Evolutionary conservation across 2,329 filamentous ascomycete species (phyloP).

Genomic region (Fusarium solani-melongenae): DNA sequence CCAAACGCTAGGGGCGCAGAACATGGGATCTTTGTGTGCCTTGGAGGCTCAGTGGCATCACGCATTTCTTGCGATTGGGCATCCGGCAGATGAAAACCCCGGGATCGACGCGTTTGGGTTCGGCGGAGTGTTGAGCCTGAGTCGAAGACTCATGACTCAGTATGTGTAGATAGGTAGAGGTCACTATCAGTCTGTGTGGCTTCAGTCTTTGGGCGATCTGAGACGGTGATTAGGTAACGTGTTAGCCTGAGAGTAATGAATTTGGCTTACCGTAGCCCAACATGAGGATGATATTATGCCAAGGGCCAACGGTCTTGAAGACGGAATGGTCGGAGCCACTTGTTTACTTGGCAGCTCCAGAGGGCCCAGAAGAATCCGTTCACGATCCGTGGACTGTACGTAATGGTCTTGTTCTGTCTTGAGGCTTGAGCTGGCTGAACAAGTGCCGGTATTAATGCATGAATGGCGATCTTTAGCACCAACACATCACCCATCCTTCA

Average conservation of each 20-base stretch:
- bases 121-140: background rate
- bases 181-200: background rate
- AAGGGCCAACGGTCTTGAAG: background rate
- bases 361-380: too few species aligned
- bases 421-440: background rate
- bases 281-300: background rate
- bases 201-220: background rate
- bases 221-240: background rate
- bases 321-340: background rate
- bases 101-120: background rate
- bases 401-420: background rate
- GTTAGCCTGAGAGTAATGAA: background rate
- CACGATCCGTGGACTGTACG: background rate
- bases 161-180: background rate
- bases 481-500: background rate
- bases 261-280: background rate
- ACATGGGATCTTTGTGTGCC: background rate
- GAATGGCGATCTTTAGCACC: background rate
- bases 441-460: background rate
- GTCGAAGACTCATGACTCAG: background rate
- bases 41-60: background rate
- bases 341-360: background rate
- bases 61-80: background rate
- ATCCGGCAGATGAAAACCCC: background rate
- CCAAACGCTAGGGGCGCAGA: background rate